Base-by-base conservation (phyloP, 352 stramenopile species). In the Aphanomyces invadans region DNA sequence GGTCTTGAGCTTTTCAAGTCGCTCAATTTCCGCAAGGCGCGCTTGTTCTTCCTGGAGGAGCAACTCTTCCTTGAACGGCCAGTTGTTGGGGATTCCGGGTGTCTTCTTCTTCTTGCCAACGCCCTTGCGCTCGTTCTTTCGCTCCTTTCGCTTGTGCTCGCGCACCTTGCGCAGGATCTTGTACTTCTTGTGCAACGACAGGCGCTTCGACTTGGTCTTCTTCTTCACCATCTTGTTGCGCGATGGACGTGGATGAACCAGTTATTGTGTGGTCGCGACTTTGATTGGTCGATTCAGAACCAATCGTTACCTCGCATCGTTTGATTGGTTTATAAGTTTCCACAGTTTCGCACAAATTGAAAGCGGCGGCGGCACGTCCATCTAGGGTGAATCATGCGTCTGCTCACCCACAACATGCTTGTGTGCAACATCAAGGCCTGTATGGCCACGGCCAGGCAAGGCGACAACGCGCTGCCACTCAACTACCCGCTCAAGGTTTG, bases 121-220 rank as follows among this genome's bases (percentile, higher is more conserved):
- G 46, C 86, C 86, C 25, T 89, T 70, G 46, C 90, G 92, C 31
- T 92, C 89, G 64, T 95, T 80, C 78, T 98, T 98, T 52, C 92
- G 90, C 69, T 96, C 84, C 76, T 97, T 89, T 29, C 96, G 88
- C 73, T 98, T 89, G 72, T 97, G 97, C 79, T 99, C 94, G 61
- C 80, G 79, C 74, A 93, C 84, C 72, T 92, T 95, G 68, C 83
- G 85, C 44, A 85, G 78, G 72, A 97, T 95, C 77, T 99, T 99
- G 86, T 99, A 99, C 80, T 99, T 99, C 85, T 99, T 97, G 79
- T 99, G 97, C 53, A 99, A 86, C 53, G 96, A 95, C 62, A 93
- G 85, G 49, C 97, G 86, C 76, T 98, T 98, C 28, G 90, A 98
- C 79, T 99, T 98, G 67, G 91, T 90, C 86, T 99, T 99, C 81